Evolutionary conservation across 2,329 filamentous ascomycete species (phyloP).

Genomic region (Trichocomaceae sp.): DNA sequence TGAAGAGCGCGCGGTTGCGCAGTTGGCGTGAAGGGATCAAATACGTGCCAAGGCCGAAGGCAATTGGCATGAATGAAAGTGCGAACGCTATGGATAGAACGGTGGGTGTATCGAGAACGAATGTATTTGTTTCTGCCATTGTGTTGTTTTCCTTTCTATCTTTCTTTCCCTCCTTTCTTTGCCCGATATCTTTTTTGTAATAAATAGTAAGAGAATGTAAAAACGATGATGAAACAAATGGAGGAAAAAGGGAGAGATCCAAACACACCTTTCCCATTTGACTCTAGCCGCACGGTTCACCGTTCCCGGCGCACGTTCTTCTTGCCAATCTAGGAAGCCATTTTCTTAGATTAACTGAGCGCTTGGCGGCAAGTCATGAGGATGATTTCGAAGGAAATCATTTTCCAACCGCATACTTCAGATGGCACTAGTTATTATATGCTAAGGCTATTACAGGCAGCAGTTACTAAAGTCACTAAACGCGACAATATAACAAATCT

Average conservation of each 20-base stretch:
- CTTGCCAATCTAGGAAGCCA: neutral
- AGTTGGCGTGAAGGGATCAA: slow-evolving; percentile 50
- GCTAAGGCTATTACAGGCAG: neutral
- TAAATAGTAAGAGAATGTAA: neutral
- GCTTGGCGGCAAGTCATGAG: neutral
- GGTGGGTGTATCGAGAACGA: slow-evolving; percentile 41
- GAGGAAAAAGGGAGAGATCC: neutral
- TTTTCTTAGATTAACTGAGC: neutral
- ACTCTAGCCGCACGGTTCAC: neutral
- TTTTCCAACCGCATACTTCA: neutral
- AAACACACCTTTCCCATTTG: neutral
- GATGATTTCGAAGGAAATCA: neutral
- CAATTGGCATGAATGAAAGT: slow-evolving; percentile 43
- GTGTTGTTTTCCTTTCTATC: neutral
- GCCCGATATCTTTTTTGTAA: neutral
- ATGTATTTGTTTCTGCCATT: slow-evolving; percentile 20
- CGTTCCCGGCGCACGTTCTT: neutral
- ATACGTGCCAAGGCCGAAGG: slow-evolving; percentile 49
- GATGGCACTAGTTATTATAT: neutral
- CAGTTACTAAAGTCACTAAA: neutral
- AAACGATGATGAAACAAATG: neutral
- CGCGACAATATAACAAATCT: neutral
- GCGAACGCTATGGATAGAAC: slow-evolving; percentile 50
- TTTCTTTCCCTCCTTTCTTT: neutral
- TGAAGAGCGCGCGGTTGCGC: slow-evolving; percentile 68